Percentiles rank a stretch among this genome's conserved stretches.
Evolutionary conservation across 2,329 filamentous ascomycete genomes (phyloP).

Genomic region (Catunica adiposa): DNA sequence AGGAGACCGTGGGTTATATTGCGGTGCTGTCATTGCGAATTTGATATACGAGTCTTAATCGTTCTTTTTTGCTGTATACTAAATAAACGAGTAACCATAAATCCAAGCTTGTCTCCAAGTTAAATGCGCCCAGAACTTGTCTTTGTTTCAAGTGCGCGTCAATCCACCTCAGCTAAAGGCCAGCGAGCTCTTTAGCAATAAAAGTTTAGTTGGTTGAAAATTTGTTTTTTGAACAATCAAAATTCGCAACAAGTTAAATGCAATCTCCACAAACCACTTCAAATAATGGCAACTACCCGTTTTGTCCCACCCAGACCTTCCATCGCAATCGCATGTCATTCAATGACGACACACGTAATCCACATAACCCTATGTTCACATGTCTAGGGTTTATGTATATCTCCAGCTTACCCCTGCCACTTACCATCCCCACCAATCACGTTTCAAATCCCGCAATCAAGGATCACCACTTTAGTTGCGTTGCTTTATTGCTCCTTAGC

Average conservation of each 20-base stretch:
- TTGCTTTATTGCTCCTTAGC: neutral
- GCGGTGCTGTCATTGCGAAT: conserved; percentile 25
- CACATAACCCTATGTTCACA: neutral
- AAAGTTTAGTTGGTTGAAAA: too few species aligned
- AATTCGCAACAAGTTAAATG: neutral
- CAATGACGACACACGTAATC: neutral
- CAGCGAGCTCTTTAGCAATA: too few species aligned
- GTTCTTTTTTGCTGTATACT: too few species aligned
- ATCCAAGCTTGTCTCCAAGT: neutral
- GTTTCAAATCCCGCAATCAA: neutral
- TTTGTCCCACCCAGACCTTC: neutral
- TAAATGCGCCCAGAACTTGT: neutral
- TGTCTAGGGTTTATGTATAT: neutral
- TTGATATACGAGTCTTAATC: neutral
- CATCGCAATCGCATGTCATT: neutral
- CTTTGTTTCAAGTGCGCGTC: neutral
- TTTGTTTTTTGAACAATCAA: too few species aligned
- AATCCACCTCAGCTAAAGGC: too few species aligned
- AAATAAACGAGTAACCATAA: neutral
- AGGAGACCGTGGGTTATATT: conserved; percentile 59
- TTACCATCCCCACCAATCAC: neutral
- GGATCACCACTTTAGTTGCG: neutral
- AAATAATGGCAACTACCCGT: too few species aligned
- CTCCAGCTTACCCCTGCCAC: neutral
- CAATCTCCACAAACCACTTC: neutral